Percentiles rank a stretch among this genome's conserved stretches.
phyloP scores from a whole-genome alignment of 2,329 filamentous ascomycete species.

The Laburnicola sp. region DNA sequence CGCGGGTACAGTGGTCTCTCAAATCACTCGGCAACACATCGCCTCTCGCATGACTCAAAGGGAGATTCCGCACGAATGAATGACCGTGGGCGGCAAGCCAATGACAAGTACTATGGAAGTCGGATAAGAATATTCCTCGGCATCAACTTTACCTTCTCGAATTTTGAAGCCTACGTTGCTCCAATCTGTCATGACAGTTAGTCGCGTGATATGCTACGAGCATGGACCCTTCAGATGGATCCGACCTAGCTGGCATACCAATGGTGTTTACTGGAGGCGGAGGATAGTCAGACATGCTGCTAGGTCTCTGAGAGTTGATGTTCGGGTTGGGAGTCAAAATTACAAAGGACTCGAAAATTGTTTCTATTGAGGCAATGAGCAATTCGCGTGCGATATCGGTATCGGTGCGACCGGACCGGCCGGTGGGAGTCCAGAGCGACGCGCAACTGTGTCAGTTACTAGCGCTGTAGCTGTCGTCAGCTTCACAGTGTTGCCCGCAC shows the following conservation, averaged over 20 bases:
- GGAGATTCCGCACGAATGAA: no score
- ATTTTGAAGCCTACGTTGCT: slow-evolving; percentile 89
- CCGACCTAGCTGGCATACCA: slow-evolving; percentile 47
- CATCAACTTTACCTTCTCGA: slow-evolving; percentile 69
- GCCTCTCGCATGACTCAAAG: no score
- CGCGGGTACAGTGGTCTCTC: no score
- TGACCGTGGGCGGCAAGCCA: background rate
- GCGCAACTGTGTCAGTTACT: background rate
- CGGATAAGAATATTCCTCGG: background rate
- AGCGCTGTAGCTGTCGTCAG: slow-evolving; percentile 5
- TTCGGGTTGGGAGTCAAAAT: background rate
- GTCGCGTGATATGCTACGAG: background rate
- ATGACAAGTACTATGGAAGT: background rate
- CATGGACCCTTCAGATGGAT: background rate
- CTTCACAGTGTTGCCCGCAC: background rate
- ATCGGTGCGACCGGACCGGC: slow-evolving; percentile 27
- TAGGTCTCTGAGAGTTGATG: background rate
- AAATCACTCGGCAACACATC: no score
- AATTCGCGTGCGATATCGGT: slow-evolving; percentile 27
- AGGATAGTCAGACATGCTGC: slow-evolving; percentile 53
- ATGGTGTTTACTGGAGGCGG: slow-evolving; percentile 78
- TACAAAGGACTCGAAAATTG: slow-evolving; percentile 10
- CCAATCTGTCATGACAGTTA: slow-evolving; percentile 68
- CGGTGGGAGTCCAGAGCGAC: background rate
- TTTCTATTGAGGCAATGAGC: slow-evolving; percentile 14